phyloP scores from a whole-genome alignment of 257 asterid genomes.

The Linderniella brevidens region DNA sequence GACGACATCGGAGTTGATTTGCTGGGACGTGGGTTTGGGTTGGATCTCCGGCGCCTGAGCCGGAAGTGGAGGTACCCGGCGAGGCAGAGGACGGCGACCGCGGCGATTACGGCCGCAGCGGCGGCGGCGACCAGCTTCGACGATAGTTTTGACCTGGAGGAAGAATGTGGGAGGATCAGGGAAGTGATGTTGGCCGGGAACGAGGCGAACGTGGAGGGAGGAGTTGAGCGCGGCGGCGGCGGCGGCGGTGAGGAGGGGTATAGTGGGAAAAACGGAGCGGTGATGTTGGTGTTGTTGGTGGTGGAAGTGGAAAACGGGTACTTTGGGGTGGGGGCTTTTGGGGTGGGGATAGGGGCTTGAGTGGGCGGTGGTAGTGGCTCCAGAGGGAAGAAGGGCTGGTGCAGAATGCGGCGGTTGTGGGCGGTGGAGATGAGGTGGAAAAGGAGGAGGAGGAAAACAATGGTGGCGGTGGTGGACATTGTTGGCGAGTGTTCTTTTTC shows the following conservation, averaged over 20 bases:
- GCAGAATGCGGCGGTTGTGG: slow-evolving; percentile 8
- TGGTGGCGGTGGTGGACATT: slow-evolving; percentile 1
- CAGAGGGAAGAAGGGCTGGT: slow-evolving; percentile 7
- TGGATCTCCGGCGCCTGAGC: slow-evolving; percentile 13
- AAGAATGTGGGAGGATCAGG: slow-evolving; percentile 16
- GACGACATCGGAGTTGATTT: slow-evolving; percentile 58
- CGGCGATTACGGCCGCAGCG: slow-evolving; percentile 42
- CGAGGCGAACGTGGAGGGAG: slow-evolving; percentile 5
- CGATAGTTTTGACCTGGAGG: slow-evolving; percentile 34
- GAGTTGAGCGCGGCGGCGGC: slow-evolving; percentile 1
- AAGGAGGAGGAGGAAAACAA: neutral
- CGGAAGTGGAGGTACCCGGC: slow-evolving; percentile 51
- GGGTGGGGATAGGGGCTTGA: no score
- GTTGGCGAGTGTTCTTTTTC: neutral
- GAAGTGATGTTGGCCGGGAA: slow-evolving; percentile 6
- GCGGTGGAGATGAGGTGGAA: neutral
- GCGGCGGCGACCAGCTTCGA: slow-evolving; percentile 55
- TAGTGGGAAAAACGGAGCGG: slow-evolving; percentile 3
- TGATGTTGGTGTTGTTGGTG: neutral
- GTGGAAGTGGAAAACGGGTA: neutral
- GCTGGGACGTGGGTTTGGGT: slow-evolving; percentile 12
- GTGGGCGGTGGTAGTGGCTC: slow-evolving; percentile 3
- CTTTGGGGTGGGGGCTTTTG: neutral
- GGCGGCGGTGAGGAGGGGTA: slow-evolving; percentile 4
- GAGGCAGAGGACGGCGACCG: slow-evolving; percentile 33